These are phyloP conservation scores for Cladosporium oxysporum DNA, from an alignment of 2,329 filamentous ascomycete species.

Conservation along the genomic window DNA sequence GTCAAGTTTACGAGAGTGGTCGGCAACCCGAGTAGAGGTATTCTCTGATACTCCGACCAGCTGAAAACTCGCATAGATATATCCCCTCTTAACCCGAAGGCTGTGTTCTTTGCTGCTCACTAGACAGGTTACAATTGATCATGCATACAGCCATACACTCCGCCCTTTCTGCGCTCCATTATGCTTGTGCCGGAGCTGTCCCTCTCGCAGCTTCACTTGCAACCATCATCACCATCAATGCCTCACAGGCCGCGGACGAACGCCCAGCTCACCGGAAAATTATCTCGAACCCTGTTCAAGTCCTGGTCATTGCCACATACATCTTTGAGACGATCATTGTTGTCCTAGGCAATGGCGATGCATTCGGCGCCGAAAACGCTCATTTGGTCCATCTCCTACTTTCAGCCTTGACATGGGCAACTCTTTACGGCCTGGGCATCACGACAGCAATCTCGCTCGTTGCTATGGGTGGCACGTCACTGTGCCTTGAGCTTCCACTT, in stretches of 20 bases:
- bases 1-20: neutral
- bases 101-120: neutral
- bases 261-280: neutral
- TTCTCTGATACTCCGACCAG: neutral
- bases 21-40: neutral
- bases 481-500: conserved; percentile 1
- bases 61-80: conserved; percentile 8
- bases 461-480: neutral
- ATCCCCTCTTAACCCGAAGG: neutral
- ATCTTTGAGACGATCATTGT: conserved; percentile 31
- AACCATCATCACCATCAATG: neutral
- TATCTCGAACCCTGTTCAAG: neutral
- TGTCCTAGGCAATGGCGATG: conserved; percentile 40
- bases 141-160: neutral
- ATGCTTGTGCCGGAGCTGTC: conserved; percentile 6
- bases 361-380: conserved; percentile 34
- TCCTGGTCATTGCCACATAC: conserved; percentile 2
- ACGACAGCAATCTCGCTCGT: neutral
- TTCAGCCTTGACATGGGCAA: conserved; percentile 10
- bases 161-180: conserved; percentile 7
- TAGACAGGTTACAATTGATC: neutral
- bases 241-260: neutral
- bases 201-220: conserved; percentile 1
- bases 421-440: neutral
- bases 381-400: conserved; percentile 36